A percentile compares a stretch with the other conserved stretches of the same genome.
Evolutionary conservation across 139 green algal species (phyloP).

Genomic region (Chlorella sp.): DNA sequence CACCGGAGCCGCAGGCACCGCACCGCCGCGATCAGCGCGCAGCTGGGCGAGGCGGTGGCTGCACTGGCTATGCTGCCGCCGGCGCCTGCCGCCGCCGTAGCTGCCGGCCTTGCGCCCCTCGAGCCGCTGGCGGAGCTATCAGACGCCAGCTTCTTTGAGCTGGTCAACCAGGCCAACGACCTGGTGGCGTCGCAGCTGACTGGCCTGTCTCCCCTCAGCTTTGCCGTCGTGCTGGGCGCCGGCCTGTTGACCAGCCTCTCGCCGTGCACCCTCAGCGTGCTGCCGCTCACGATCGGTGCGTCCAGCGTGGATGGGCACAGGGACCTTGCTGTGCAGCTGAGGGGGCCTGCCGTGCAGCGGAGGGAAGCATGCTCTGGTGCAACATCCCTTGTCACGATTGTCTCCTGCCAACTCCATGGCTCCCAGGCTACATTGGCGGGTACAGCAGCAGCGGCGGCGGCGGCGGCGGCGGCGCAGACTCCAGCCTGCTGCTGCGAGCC

Average conservation of each 20-base stretch:
- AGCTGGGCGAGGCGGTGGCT: no score
- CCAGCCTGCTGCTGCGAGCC: slow-evolving; percentile 22
- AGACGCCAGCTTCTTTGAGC: slow-evolving; percentile 41
- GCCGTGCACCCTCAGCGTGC: slow-evolving; percentile 89
- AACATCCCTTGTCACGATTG: no score
- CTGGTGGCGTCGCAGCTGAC: slow-evolving; percentile 57
- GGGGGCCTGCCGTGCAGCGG: not conserved
- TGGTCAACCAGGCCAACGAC: slow-evolving; percentile 44
- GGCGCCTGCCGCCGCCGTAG: not conserved
- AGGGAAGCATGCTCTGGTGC: not conserved
- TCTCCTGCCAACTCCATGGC: no score
- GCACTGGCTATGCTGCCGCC: no score
- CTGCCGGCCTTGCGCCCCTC: not conserved
- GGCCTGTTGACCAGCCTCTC: slow-evolving; percentile 94
- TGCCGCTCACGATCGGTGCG: slow-evolving; percentile 87
- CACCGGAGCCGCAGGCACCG: no score
- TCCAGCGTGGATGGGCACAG: no score
- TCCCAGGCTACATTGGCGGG: not conserved
- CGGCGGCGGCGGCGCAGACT: not conserved
- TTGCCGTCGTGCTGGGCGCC: slow-evolving; percentile 75
- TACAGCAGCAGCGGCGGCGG: not conserved
- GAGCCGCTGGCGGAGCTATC: slow-evolving; percentile 15
- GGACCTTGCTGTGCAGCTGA: no score
- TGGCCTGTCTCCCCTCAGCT: slow-evolving; percentile 72
- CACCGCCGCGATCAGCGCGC: no score